These are phyloP conservation scores for Helianthus annuus DNA, from an alignment of 129 eudicot genomes.

Conservation along the genomic window HanXRQr2.0-SUNRISE NC_035440.2:146674967-146675466, in stretches of 20 bases:
- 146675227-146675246: neutral
- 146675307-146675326: conserved; percentile 34
- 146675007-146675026: conserved; percentile 90
- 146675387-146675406: conserved; percentile 83
- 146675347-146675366: conserved; percentile 84
- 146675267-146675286: neutral
- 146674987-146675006: conserved; percentile 51
- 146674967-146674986: conserved; percentile 75
- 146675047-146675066: conserved; percentile 77
- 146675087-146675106: conserved; percentile 70
- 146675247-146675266: neutral
- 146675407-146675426: conserved; percentile 44
- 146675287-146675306: neutral
- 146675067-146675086: conserved; percentile 89
- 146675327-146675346: conserved; percentile 85
- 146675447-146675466: neutral
- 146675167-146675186: neutral
- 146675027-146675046: conserved; percentile 92
- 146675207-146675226: too few species aligned
- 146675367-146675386: conserved; percentile 96
- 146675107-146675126: conserved; percentile 83
- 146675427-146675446: neutral
- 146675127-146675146: neutral
- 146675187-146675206: too few species aligned
- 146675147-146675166: neutral